Evolutionary conservation across 768 basidiomycete genomes (phyloP).

Genomic region (Sistotremastrum niveocremeum): DNA sequence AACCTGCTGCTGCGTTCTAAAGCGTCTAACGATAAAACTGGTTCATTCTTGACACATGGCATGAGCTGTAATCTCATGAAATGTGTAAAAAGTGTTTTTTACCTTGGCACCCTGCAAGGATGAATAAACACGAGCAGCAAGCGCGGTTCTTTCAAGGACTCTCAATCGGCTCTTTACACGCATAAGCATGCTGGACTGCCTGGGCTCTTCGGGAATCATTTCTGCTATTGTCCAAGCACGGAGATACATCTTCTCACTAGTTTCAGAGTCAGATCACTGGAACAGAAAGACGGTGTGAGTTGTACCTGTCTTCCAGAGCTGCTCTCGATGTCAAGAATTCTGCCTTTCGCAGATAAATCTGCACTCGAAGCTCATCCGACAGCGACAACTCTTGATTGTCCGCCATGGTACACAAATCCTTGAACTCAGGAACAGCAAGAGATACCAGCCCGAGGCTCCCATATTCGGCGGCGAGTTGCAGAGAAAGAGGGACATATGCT

Average conservation of each 20-base stretch:
- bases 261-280: conserved; percentile 4
- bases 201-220: conserved; percentile 31
- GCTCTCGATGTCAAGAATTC: conserved; percentile 50
- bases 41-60: conserved; percentile 38
- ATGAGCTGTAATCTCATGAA: conserved; percentile 1
- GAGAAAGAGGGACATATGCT: conserved; percentile 53
- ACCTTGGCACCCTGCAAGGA: conserved; percentile 59
- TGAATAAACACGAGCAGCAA: conserved; percentile 58
- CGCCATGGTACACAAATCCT: too few relatives aligned
- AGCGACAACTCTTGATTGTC: conserved; percentile 4
- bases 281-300: conserved; percentile 18
- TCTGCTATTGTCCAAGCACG: conserved; percentile 42
- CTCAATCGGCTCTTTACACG: conserved; percentile 45
- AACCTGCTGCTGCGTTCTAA: conserved; percentile 61
- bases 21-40: conserved; percentile 38
- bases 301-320: conserved; percentile 45
- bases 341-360: conserved; percentile 52
- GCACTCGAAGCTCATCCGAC: conserved; percentile 37
- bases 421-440: conserved; percentile 54
- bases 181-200: conserved; percentile 32
- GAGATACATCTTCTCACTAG: conserved; percentile 29
- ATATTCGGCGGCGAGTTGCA: conserved; percentile 71
- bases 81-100: conserved; percentile 1
- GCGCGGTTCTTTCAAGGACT: conserved; percentile 52
- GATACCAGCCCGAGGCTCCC: conserved; percentile 59